Evolutionary conservation across 2,329 filamentous ascomycete genomes (phyloP).

Genomic region (Aspergillus sojae): DNA sequence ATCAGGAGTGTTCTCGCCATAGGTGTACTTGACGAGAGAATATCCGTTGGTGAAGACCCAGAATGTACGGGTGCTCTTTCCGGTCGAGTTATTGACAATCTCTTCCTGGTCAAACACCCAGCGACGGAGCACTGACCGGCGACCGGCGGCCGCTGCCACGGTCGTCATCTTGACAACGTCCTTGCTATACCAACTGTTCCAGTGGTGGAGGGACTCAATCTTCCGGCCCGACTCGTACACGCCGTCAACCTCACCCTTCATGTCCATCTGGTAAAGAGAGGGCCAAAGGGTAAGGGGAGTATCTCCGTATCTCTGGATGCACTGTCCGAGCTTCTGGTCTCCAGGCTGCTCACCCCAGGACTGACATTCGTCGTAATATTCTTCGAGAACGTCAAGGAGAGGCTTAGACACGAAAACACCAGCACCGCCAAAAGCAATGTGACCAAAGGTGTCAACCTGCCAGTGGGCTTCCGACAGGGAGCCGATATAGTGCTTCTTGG

Average conservation of each 20-base stretch:
- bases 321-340: constrained; percentile 48
- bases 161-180: constrained; percentile 50
- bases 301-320: constrained; percentile 44
- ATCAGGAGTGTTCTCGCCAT: constrained; percentile 37
- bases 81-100: constrained; percentile 37
- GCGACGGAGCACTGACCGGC: constrained; percentile 45
- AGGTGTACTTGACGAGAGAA: constrained; percentile 47
- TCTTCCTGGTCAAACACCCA: constrained; percentile 48
- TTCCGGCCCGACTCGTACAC: constrained; percentile 47
- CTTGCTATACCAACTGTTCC: constrained; percentile 49
- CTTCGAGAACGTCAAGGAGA: constrained; percentile 40
- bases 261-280: constrained; percentile 49
- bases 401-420: constrained; percentile 48
- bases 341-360: constrained; percentile 46
- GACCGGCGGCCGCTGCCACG: constrained; percentile 43
- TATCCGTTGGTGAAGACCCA: constrained; percentile 50
- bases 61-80: constrained; percentile 40
- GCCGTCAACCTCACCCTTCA: constrained; percentile 45
- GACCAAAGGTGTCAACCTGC: constrained; percentile 48
- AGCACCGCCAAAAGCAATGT: constrained; percentile 49
- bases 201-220: constrained; percentile 49
- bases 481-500: constrained; percentile 48
- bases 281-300: constrained; percentile 45
- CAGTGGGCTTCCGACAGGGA: constrained; percentile 46
- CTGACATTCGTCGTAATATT: constrained; percentile 46